A percentile compares a stretch with the other conserved stretches of the same genome.
Evolutionary conservation across 208 protist species (phyloP).

Genomic region (Acanthamoeba divionensis): DNA sequence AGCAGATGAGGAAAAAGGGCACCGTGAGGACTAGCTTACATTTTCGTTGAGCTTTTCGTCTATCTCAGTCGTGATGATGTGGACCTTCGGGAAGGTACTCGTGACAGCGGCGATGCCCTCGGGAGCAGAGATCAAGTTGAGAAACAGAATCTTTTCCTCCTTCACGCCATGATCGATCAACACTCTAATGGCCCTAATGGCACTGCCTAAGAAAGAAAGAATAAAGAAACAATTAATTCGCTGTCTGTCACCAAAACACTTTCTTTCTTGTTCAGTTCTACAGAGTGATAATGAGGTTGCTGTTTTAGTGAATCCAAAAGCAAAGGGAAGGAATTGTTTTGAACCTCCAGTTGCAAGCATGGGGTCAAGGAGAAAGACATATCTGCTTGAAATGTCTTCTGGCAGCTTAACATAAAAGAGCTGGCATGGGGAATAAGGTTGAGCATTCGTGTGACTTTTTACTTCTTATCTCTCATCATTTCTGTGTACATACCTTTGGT

Average conservation of each 20-base stretch:
- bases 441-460: not conserved
- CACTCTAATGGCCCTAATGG: slow-evolving; percentile 76
- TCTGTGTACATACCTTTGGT: slow-evolving; percentile 82
- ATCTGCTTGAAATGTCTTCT: slow-evolving; percentile 73
- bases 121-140: slow-evolving; percentile 89
- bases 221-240: too few relatives aligned
- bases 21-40: too few relatives aligned
- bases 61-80: slow-evolving; percentile 88
- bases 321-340: too few relatives aligned
- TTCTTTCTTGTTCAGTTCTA: too few relatives aligned
- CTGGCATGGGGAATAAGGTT: slow-evolving; percentile 53
- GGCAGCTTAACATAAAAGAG: slow-evolving; percentile 95
- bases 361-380: slow-evolving; percentile 94
- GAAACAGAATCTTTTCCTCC: slow-evolving; percentile 94
- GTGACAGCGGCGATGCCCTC: slow-evolving; percentile 58
- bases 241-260: too few relatives aligned
- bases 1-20: too few relatives aligned
- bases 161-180: slow-evolving; percentile 67
- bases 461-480: too few relatives aligned
- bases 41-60: slow-evolving; percentile 91
- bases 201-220: too few relatives aligned
- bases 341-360: slow-evolving; percentile 93
- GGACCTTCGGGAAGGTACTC: slow-evolving; percentile 53
- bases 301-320: too few relatives aligned
- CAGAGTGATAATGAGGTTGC: too few relatives aligned